Conservation (phyloP, 176 grass and related monocot species). For the Bothriochloa decipiens region DNA sequence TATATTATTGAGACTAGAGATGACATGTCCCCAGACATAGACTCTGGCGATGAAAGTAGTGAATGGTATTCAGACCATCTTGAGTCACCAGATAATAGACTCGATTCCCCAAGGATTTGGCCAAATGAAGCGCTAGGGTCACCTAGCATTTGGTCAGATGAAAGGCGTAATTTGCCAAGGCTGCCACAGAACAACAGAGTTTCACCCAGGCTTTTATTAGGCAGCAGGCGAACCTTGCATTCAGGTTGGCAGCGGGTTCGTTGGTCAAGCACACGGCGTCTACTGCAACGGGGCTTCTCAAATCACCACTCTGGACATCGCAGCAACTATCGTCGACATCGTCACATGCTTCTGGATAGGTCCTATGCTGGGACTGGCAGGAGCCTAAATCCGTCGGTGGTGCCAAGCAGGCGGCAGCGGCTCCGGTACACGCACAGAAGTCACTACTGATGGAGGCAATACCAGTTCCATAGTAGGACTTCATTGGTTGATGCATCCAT, state of each 20-base stretch:
- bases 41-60: slow-evolving; percentile 50
- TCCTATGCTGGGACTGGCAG: slow-evolving; percentile 17
- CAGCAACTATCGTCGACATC: slow-evolving; percentile 27
- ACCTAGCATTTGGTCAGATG: slow-evolving; percentile 51
- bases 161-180: slow-evolving; percentile 36
- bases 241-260: slow-evolving; percentile 49
- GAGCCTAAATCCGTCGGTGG: slow-evolving; percentile 33
- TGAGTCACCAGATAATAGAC: slow-evolving; percentile 47
- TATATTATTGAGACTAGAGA: slow-evolving; percentile 81
- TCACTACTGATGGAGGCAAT: slow-evolving; percentile 22
- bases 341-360: slow-evolving; percentile 14
- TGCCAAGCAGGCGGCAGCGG: slow-evolving; percentile 46
- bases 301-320: slow-evolving; percentile 8
- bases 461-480: slow-evolving; percentile 27
- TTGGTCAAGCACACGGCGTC: slow-evolving; percentile 33
- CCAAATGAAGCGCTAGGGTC: slow-evolving; percentile 44
- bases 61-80: slow-evolving; percentile 56
- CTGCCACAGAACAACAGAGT: slow-evolving; percentile 30
- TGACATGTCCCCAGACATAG: slow-evolving; percentile 43
- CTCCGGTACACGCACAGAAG: slow-evolving; percentile 50
- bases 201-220: slow-evolving; percentile 24
- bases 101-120: slow-evolving; percentile 37
- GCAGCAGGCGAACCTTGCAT: slow-evolving; percentile 48
- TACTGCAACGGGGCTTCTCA: slow-evolving; percentile 33
- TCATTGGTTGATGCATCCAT: slow-evolving; percentile 24